Evolutionary conservation across 345 rosid species (phyloP), one percentile per base, ranked within the genome.

Genomic region (Gossypioides kirkii): DNA sequence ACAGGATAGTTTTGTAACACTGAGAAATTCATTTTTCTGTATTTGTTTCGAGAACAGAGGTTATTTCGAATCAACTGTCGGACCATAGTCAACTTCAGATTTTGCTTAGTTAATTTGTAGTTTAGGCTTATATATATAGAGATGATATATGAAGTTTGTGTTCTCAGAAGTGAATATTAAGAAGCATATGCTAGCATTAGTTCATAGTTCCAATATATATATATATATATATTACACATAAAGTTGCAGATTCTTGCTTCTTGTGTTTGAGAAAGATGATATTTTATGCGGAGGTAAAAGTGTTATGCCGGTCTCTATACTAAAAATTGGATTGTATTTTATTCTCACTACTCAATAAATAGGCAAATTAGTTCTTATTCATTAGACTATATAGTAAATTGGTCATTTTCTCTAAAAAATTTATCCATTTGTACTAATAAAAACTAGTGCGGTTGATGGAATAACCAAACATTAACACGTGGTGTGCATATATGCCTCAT

Each of bases 321-420:
- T n/a, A n/a, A n/a, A n/a, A n/a, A n/a, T n/a, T n/a, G n/a, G 38
- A 32, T 0, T 32, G 6, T 0, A 32, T 32, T 32, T 32, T 32
- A 6, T 1, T 32, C 5, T 32, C 38, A 4, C 38, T 32, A 32
- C 0, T 0, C 4, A 32, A 32, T 4, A 32, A 28, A 32, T 4
- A 0, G 36, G 36, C 4, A 32, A 32, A 32, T 32, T 4, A 32
- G 1, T 32, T 0, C 1, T 32, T 0, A 6, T 5, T 0, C 6
- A 32, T 32, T 32, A 32, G 38, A 32, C 5, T 32, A 32, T 4
- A 32, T 6, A 32, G 1, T 32, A 32, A 32, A 1, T 32, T 4
- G 0, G 1, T 32, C 38, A 0, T 32, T 32, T 32, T 0, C 5
- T 0, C 6, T 32, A 32, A 32, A 32, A 32, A 0, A 0, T 4